Conservation (phyloP, 2,329 filamentous ascomycete species). For the Chaetomium sp. region DNA sequence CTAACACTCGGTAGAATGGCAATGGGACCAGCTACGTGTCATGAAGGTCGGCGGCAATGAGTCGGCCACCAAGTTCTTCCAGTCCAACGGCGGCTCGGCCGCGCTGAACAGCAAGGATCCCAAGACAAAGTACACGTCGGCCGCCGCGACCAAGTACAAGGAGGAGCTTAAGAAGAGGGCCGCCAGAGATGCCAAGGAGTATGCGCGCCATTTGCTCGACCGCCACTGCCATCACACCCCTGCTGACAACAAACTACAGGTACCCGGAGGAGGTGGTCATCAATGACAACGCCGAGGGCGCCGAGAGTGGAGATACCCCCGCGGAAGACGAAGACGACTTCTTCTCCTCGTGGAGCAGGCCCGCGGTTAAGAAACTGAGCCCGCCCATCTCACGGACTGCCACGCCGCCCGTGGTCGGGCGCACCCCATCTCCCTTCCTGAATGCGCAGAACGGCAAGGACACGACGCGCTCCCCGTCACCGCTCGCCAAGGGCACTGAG, state of each 20-base stretch:
- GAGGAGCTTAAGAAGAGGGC: conserved; percentile 89
- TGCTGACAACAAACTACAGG: conserved; percentile 49
- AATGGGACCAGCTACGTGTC: conserved; percentile 95
- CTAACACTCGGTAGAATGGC: conserved; percentile 68
- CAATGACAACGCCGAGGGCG: conserved; percentile 67
- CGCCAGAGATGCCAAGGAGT: conserved; percentile 82
- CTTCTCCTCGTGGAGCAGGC: conserved; percentile 99
- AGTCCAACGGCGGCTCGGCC: conserved; percentile 90
- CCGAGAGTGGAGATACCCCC: conserved; percentile 74
- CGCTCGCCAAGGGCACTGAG: conserved; percentile 66
- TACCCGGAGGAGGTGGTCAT: conserved; percentile 85
- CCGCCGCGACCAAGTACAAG: conserved; percentile 95
- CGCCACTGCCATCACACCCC: not conserved
- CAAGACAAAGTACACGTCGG: conserved; percentile 91
- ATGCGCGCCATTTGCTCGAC: conserved; percentile 40
- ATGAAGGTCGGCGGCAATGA: conserved; percentile 99
- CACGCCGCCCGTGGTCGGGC: conserved; percentile 78
- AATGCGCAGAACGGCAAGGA: conserved; percentile 74
- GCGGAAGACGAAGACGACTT: conserved; percentile 89
- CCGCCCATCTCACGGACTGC: conserved; percentile 88
- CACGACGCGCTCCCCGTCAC: conserved; percentile 77
- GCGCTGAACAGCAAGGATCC: conserved; percentile 94
- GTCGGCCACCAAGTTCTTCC: conserved; percentile 97
- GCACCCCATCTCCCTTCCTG: conserved; percentile 88
- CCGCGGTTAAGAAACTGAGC: conserved; percentile 91